Conservation (phyloP, 257 asterid species). For the Solanum appendiculatum region DNA sequence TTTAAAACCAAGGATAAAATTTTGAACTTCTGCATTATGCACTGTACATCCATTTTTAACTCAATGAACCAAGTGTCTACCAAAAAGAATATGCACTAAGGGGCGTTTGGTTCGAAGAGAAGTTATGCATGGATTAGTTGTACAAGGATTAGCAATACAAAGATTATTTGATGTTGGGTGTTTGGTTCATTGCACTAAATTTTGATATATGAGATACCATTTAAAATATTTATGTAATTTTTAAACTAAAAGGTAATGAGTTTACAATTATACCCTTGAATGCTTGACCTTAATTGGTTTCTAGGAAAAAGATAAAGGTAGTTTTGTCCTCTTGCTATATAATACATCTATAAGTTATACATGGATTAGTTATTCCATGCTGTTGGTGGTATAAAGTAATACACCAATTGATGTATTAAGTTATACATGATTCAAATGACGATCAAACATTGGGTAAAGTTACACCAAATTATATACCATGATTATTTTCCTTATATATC, state of each 20-base stretch:
- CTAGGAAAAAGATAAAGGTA: background rate
- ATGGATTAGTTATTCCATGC: background rate
- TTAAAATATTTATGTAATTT: background rate
- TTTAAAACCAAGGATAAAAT: background rate
- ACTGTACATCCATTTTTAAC: background rate
- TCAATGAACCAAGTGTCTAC: background rate
- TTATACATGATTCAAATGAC: background rate
- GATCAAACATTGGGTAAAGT: background rate
- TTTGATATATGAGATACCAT: background rate
- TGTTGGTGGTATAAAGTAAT: background rate
- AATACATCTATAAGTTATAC: background rate
- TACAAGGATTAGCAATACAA: background rate
- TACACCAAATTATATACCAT: background rate
- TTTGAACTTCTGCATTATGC: background rate
- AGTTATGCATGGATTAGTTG: background rate
- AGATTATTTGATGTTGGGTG: background rate
- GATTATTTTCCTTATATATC: background rate
- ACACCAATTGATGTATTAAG: background rate
- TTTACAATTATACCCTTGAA: background rate
- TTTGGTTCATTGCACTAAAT: background rate
- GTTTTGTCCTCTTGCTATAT: background rate
- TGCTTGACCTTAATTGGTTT: background rate
- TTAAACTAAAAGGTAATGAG: background rate
- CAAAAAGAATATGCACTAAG: background rate
- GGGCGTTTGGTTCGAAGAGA: background rate